phyloP scores from a whole-genome alignment of 768 basidiomycete genomes.

The Rubroboletus satanas region DNA sequence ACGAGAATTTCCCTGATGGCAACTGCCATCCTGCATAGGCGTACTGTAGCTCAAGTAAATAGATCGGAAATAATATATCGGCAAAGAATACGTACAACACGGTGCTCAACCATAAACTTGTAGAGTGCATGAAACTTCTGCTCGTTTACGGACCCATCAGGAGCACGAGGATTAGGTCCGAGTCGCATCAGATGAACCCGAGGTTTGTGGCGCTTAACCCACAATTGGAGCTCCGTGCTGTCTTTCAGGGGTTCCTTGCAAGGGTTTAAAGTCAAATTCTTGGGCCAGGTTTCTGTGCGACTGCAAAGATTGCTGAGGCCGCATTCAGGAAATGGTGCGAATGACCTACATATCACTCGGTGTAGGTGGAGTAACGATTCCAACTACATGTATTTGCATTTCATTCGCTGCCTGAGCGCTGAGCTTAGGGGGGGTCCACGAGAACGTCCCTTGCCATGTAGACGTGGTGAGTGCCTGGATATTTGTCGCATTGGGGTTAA shows the following conservation, averaged over 20 bases:
- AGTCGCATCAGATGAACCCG: slow-evolving; percentile 41
- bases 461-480: not conserved
- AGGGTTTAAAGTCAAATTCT: slow-evolving; percentile 37
- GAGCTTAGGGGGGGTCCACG: slow-evolving; percentile 37
- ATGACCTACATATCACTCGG: slow-evolving; percentile 34
- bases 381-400: slow-evolving; percentile 39
- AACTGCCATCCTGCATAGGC: slow-evolving; percentile 49
- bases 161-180: slow-evolving; percentile 25
- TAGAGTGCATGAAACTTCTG: slow-evolving; percentile 40
- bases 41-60: slow-evolving; percentile 35
- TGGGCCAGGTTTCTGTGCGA: slow-evolving; percentile 52
- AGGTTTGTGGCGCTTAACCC: slow-evolving; percentile 42
- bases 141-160: slow-evolving; percentile 41
- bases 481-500: slow-evolving; percentile 1
- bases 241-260: slow-evolving; percentile 42
- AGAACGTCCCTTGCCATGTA: slow-evolving; percentile 48
- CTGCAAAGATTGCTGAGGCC: slow-evolving; percentile 32
- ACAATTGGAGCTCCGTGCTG: slow-evolving; percentile 38
- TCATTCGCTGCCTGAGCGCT: slow-evolving; percentile 36
- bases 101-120: slow-evolving; percentile 39
- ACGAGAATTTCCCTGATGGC: slow-evolving; percentile 40
- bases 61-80: not conserved
- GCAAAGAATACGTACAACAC: slow-evolving; percentile 39
- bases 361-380: slow-evolving; percentile 16
- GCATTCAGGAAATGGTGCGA: not conserved